These are phyloP conservation scores for Mallotus japonicus DNA, from an alignment of 441 rosid species.

Conservation along the genomic window DNA sequence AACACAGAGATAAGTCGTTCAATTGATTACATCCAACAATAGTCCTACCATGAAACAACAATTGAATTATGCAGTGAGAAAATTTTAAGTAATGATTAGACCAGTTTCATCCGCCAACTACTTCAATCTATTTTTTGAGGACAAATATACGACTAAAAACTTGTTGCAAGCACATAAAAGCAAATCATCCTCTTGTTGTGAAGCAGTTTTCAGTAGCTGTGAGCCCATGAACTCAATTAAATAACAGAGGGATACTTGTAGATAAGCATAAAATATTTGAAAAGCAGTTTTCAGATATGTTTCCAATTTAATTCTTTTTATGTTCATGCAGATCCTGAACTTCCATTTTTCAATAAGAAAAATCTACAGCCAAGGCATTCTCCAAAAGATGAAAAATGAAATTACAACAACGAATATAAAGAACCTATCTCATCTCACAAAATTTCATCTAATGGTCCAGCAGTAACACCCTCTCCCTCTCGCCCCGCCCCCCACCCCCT, in stretches of 20 bases:
- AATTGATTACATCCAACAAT: neutral
- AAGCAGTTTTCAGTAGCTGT: neutral
- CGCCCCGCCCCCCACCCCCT: too few relatives aligned
- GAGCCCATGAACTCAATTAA: too few relatives aligned
- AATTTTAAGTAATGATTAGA: neutral
- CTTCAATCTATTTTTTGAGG: neutral
- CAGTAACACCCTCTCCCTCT: neutral
- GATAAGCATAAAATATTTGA: too few relatives aligned
- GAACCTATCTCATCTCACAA: neutral
- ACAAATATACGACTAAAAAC: neutral
- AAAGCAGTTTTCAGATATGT: neutral
- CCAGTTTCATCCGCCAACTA: neutral
- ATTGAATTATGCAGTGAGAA: neutral
- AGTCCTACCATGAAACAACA: neutral
- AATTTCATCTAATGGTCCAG: neutral
- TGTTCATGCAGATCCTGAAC: neutral
- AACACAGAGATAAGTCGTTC: neutral
- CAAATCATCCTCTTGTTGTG: neutral
- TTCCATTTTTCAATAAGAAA: too few relatives aligned
- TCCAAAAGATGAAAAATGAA: too few relatives aligned
- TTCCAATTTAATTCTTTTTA: neutral
- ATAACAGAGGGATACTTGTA: too few relatives aligned
- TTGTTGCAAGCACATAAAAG: neutral
- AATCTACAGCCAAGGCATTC: too few relatives aligned
- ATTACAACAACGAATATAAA: neutral